A percentile compares a stretch with the other conserved stretches of the same genome.
phyloP scores from a whole-genome alignment of 2,329 filamentous ascomycete genomes.

The Calonectria leucothoes region DNA sequence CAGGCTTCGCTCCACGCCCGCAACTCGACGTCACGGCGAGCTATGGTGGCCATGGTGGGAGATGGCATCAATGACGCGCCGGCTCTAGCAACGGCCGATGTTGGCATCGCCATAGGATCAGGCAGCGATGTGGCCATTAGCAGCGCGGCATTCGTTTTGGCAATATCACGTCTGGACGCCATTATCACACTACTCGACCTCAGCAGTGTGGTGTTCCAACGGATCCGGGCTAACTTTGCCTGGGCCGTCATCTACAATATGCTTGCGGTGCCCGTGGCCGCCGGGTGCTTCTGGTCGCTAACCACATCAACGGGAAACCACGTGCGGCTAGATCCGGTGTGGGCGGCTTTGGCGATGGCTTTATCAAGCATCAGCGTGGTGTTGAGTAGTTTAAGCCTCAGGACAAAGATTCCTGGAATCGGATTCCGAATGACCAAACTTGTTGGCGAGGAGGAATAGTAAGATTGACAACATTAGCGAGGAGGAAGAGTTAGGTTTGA shows the following conservation, averaged over 20 bases:
- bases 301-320: slow-evolving; percentile 61
- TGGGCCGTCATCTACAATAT: slow-evolving; percentile 90
- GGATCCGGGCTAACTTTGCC: slow-evolving; percentile 86
- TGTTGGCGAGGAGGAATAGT: too few relatives aligned
- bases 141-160: slow-evolving; percentile 84
- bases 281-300: slow-evolving; percentile 78
- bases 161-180: slow-evolving; percentile 76
- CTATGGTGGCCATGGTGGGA: slow-evolving; percentile 83
- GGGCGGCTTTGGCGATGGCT: slow-evolving; percentile 94
- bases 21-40: slow-evolving; percentile 51
- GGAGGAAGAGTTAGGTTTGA: too few relatives aligned
- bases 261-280: slow-evolving; percentile 81
- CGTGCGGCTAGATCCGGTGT: slow-evolving; percentile 79
- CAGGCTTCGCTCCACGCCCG: slow-evolving; percentile 62
- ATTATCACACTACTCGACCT: slow-evolving; percentile 81
- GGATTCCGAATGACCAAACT: slow-evolving; percentile 51
- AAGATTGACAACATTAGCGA: neutral
- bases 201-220: slow-evolving; percentile 76
- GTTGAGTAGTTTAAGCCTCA: slow-evolving; percentile 80
- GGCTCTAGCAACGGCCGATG: slow-evolving; percentile 82
- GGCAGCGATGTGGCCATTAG: slow-evolving; percentile 88
- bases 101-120: slow-evolving; percentile 85
- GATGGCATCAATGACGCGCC: slow-evolving; percentile 93
- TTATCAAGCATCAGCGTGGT: slow-evolving; percentile 92
- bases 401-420: slow-evolving; percentile 57